Base-by-base conservation (phyloP, 169 alveolate species). In the Cyclospora cayetanensis region DNA sequence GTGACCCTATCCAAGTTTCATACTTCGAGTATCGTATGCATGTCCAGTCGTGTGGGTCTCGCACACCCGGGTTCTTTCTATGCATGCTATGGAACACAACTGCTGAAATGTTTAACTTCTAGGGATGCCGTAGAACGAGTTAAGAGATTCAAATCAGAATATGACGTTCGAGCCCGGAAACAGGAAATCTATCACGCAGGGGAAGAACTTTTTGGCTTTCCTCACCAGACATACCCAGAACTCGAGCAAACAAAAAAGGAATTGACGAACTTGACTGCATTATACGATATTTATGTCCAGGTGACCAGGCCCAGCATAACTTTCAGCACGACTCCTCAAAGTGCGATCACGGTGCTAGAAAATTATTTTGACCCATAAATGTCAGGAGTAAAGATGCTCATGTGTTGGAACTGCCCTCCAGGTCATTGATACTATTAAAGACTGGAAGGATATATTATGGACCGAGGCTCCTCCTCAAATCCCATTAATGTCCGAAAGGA, bases 141-240 rank as follows among this genome's bases (percentile, higher is more conserved):
- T 25, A 94, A 97, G 86, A 90, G 97, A 85, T 97, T 96, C 93
- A 94, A 96, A 70, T 98, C 96, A 68, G 98, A 97, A 86, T 90
- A 91, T 68, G 95, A 93, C 77, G 86, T 95, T 85, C 87, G 95
- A 25, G 91, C 95, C 42, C 94, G 98, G 94, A 96, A 96, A 87
- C 96, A 94, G 96, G 98, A 97, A 91, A 95, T 97, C 84, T 96
- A 98, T 96, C 93, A 93, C 92, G 96, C 98, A 84, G 99, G 99
- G 84, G 97, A 98, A 94, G 97, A 97, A 76, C 95, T 98, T 35
- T 98, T 98, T 93, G 99, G 99, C 43, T 96, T 98, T 22, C 97
- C 98, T 9, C 98, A 98, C 93, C 97, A 98, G 93, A 87, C 94
- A 35, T 98, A 98, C 92, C 98, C 99, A n/a, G 98, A 97, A 50